Percentiles rank a stretch among this genome's conserved stretches.
Evolutionary conservation across 164 flowering plant species (phyloP).

Genomic region (Warburgia ugandensis): DNA sequence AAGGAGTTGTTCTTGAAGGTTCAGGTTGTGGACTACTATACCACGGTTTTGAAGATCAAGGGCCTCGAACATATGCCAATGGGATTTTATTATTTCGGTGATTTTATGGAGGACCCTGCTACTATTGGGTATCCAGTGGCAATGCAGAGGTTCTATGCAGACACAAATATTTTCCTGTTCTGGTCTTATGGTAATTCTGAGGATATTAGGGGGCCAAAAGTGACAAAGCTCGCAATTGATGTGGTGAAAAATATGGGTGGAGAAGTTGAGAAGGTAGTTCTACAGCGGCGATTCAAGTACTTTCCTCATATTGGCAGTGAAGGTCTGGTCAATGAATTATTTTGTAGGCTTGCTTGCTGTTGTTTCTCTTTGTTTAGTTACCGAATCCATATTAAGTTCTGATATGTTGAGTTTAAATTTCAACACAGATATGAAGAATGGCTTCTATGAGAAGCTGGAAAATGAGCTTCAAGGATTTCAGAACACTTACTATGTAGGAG

Average conservation of each 20-base stretch:
- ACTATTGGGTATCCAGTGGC: conserved; percentile 77
- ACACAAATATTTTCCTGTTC: conserved; percentile 59
- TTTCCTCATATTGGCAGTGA: conserved; percentile 68
- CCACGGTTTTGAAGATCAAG: conserved; percentile 67
- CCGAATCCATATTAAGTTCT: too few relatives aligned
- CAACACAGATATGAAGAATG: conserved; percentile 58
- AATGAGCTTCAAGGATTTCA: conserved; percentile 55
- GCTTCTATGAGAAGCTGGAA: conserved; percentile 63
- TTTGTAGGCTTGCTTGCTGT: too few relatives aligned
- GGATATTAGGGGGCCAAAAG: conserved; percentile 38
- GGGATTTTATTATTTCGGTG: conserved; percentile 71
- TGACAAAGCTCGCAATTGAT: conserved; percentile 38
- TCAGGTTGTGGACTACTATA: conserved; percentile 65
- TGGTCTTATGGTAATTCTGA: conserved; percentile 79
- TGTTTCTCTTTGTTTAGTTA: neutral
- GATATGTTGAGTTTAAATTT: conserved; percentile 10
- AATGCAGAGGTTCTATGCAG: conserved; percentile 67
- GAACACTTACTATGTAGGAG: conserved; percentile 69
- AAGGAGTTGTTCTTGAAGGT: conserved; percentile 59
- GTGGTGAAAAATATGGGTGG: conserved; percentile 54
- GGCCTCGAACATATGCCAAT: conserved; percentile 58
- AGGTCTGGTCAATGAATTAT: conserved; percentile 33
- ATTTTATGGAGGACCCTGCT: conserved; percentile 68
- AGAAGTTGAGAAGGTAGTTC: conserved; percentile 40
- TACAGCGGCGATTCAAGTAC: conserved; percentile 65